These are phyloP conservation scores for Strobilomyces dryophilus DNA, from an alignment of 768 basidiomycete genomes.

Conservation along the genomic window DNA sequence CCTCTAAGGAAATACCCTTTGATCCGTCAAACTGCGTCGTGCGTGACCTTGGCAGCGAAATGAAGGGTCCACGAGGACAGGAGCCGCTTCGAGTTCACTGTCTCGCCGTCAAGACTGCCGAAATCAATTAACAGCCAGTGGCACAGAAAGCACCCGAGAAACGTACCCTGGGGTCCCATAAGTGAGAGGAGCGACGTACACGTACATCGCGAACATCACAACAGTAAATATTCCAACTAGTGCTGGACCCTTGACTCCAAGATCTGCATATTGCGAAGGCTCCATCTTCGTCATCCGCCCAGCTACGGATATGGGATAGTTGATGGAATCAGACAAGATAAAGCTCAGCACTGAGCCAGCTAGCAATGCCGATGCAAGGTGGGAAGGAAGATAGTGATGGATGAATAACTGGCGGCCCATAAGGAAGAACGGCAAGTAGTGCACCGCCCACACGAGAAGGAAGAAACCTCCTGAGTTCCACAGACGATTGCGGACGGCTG, in stretches of 20 bases:
- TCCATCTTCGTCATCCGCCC: slow-evolving; percentile 62
- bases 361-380: slow-evolving; percentile 86
- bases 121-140: slow-evolving; percentile 14
- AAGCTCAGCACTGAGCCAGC: slow-evolving; percentile 92
- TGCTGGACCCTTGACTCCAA: slow-evolving; percentile 73
- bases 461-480: slow-evolving; percentile 98
- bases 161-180: slow-evolving; percentile 96
- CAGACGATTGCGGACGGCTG: slow-evolving; percentile 88
- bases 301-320: slow-evolving; percentile 81
- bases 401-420: slow-evolving; percentile 97
- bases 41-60: slow-evolving; percentile 70
- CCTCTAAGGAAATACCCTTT: slow-evolving; percentile 10
- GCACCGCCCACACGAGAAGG: slow-evolving; percentile 88
- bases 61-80: slow-evolving; percentile 93
- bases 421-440: slow-evolving; percentile 96
- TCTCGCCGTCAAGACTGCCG: slow-evolving; percentile 73
- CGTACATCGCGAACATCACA: slow-evolving; percentile 59
- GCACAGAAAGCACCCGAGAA: not conserved
- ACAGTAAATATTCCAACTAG: slow-evolving; percentile 55
- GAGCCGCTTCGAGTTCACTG: slow-evolving; percentile 80
- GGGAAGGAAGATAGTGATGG: slow-evolving; percentile 97
- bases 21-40: slow-evolving; percentile 30
- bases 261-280: slow-evolving; percentile 57
- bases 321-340: slow-evolving; percentile 83
- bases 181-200: slow-evolving; percentile 84